phyloP scores from a whole-genome alignment of 768 basidiomycete genomes.

The Panaeolus cyanescens region DNA sequence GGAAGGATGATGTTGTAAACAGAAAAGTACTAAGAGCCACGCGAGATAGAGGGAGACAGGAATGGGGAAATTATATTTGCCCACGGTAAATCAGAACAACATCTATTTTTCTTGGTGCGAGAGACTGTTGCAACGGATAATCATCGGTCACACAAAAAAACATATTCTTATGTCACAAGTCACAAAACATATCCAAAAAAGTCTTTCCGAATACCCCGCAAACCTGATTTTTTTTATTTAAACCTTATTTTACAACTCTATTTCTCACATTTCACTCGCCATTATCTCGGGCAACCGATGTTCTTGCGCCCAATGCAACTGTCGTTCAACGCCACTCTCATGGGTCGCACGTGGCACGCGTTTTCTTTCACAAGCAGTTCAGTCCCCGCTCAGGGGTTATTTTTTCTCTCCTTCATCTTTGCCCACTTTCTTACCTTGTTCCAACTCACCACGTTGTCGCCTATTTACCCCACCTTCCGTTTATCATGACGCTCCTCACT shows the following conservation, averaged over 20 bases:
- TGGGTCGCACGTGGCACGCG: not conserved
- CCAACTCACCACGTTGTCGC: not conserved
- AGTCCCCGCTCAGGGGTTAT: not conserved
- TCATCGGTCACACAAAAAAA: constrained; percentile 16
- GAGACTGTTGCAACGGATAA: too few species aligned
- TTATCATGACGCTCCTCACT: not conserved
- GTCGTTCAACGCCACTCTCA: not conserved
- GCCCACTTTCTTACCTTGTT: not conserved
- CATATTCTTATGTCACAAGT: constrained; percentile 1
- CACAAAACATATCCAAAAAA: not conserved
- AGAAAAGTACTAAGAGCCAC: constrained; percentile 41
- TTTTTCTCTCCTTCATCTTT: not conserved
- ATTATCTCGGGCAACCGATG: not conserved
- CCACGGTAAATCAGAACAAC: constrained; percentile 46
- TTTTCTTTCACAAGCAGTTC: not conserved
- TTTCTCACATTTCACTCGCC: not conserved
- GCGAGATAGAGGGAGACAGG: constrained; percentile 39
- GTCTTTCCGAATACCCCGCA: not conserved
- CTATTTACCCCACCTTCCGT: not conserved
- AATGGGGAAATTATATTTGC: constrained; percentile 40
- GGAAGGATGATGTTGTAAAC: constrained; percentile 18
- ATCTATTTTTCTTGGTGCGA: too few species aligned
- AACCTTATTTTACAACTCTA: not conserved
- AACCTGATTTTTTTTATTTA: not conserved
- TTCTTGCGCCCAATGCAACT: not conserved